A percentile compares a stretch with the other conserved stretches of the same genome.
phyloP scores from a whole-genome alignment of 768 basidiomycete species.

The Tylopilus intermedius region DNA sequence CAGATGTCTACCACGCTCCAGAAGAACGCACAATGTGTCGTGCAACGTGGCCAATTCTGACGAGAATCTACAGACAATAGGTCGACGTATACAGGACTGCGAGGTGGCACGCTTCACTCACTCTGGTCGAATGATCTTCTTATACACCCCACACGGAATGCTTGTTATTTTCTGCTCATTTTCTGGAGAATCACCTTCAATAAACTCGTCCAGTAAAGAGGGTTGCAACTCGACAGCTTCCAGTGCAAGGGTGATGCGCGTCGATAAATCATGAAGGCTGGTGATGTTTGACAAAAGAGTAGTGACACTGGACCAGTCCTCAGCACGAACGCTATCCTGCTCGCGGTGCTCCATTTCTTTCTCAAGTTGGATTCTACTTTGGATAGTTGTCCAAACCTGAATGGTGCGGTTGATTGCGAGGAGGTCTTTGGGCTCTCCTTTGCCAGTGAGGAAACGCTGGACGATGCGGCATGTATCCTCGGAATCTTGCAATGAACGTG shows the following conservation, averaged over 20 bases:
- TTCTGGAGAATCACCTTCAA: conserved; percentile 18
- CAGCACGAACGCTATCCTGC: conserved; percentile 10
- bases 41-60: conserved; percentile 48
- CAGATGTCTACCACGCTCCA: conserved; percentile 44
- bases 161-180: conserved; percentile 12
- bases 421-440: conserved; percentile 64
- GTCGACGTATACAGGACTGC: neutral
- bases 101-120: conserved; percentile 28
- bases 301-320: conserved; percentile 58
- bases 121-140: conserved; percentile 66
- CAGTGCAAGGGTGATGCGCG: conserved; percentile 51
- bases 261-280: conserved; percentile 48
- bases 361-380: conserved; percentile 51
- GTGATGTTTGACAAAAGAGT: conserved; percentile 49
- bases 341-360: conserved; percentile 43
- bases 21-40: conserved; percentile 38
- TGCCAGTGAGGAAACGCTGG: conserved; percentile 68
- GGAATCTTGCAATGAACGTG: conserved; percentile 46
- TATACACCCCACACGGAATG: conserved; percentile 32
- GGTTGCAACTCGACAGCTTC: conserved; percentile 25
- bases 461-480: conserved; percentile 74
- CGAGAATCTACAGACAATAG: conserved; percentile 50
- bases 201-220: conserved; percentile 19
- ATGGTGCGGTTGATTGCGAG: conserved; percentile 60
- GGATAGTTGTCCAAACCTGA: conserved; percentile 51